Percentiles rank a stretch among this genome's conserved stretches.
phyloP scores from a whole-genome alignment of 2,329 filamentous ascomycete genomes.

The Talaromyces sp. region DNA sequence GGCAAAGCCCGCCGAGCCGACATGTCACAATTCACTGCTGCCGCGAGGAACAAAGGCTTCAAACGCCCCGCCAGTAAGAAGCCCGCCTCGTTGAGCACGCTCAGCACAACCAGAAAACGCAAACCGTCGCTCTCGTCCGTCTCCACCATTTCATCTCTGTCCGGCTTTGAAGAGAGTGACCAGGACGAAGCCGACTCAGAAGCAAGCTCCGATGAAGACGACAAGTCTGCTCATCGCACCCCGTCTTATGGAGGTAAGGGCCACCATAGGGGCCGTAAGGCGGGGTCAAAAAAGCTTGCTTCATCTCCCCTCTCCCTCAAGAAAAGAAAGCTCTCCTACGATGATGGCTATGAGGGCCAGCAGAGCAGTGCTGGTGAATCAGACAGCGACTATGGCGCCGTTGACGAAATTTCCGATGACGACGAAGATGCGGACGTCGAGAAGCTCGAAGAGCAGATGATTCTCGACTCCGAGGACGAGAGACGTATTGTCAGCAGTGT shows the following conservation, averaged over 20 bases:
- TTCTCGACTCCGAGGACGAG: slow-evolving; percentile 48
- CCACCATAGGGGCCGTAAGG: slow-evolving; percentile 29
- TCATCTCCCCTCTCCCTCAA: slow-evolving; percentile 19
- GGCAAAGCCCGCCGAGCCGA: slow-evolving; percentile 22
- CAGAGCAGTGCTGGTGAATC: slow-evolving; percentile 28
- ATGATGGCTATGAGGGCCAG: slow-evolving; percentile 28
- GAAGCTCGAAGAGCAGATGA: slow-evolving; percentile 72
- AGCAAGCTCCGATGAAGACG: slow-evolving; percentile 40
- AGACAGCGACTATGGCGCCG: slow-evolving; percentile 64
- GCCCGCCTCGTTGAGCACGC: slow-evolving; percentile 19
- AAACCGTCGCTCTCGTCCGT: slow-evolving; percentile 32
- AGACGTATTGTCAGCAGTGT: slow-evolving; percentile 18
- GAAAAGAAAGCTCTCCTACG: slow-evolving; percentile 32
- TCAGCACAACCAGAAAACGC: slow-evolving; percentile 27
- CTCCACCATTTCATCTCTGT: slow-evolving; percentile 35
- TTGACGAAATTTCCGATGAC: slow-evolving; percentile 74
- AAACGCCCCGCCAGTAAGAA: slow-evolving; percentile 23
- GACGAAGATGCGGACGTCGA: slow-evolving; percentile 73
- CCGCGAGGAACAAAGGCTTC: slow-evolving; percentile 16
- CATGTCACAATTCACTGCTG: slow-evolving; percentile 18
- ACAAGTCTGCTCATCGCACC: slow-evolving; percentile 38
- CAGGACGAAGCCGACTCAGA: slow-evolving; percentile 35
- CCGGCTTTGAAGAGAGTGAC: slow-evolving; percentile 31
- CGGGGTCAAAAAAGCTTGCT: slow-evolving; percentile 34
- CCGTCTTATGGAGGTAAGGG: slow-evolving; percentile 38